Percentiles rank a stretch among this genome's conserved stretches.
phyloP scores from a whole-genome alignment of 2,329 filamentous ascomycete genomes.

The Paracorniculantispora psalliotae region DNA sequence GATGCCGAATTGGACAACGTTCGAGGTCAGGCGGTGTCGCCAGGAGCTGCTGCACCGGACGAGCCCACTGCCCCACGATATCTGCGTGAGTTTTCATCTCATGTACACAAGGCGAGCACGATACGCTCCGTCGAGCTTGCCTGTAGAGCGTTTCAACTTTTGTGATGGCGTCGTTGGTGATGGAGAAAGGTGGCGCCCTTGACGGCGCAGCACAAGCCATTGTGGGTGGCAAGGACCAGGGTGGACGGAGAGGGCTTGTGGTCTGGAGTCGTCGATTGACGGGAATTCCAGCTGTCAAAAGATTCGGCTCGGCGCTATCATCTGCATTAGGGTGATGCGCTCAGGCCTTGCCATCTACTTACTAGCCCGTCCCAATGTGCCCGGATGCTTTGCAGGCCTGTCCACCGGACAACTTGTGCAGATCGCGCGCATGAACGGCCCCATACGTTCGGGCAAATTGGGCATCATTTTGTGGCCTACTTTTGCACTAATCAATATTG shows the following conservation, averaged over 20 bases:
- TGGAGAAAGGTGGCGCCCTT: neutral
- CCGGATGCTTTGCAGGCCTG: neutral
- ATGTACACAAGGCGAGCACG: neutral
- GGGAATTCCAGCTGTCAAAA: neutral
- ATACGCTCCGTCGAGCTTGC: neutral
- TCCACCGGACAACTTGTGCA: neutral
- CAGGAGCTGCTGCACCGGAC: neutral
- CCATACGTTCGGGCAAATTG: neutral
- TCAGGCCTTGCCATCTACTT: neutral
- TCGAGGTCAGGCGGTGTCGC: neutral
- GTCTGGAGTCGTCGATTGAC: neutral
- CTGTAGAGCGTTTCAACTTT: conserved; percentile 5
- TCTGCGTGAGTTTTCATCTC: neutral
- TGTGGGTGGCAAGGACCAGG: neutral
- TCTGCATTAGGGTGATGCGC: neutral
- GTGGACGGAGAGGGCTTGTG: neutral
- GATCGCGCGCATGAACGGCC: neutral
- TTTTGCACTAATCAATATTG: neutral
- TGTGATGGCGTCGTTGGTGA: neutral
- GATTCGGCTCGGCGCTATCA: neutral
- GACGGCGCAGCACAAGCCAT: neutral
- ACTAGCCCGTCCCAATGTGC: neutral
- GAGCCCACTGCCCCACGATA: neutral
- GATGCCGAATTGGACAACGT: neutral
- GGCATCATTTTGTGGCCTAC: neutral